Percentiles rank a stretch among this genome's conserved stretches.
phyloP scores from a whole-genome alignment of 139 green algal genomes.

The Picochlorum sp. region DNA sequence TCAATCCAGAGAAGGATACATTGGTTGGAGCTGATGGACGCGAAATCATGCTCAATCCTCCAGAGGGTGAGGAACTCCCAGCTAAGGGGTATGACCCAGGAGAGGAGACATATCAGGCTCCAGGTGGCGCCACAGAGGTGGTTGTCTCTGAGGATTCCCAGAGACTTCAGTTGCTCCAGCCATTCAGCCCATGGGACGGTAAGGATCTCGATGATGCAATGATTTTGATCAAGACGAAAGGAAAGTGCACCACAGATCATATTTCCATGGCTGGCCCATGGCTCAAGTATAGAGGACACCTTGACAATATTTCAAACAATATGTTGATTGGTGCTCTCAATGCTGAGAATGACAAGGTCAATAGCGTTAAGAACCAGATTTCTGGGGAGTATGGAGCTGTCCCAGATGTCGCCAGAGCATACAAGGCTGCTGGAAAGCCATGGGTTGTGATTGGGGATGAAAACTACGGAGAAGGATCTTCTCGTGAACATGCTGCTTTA shows the following conservation, averaged over 20 bases:
- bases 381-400: conserved; percentile 56
- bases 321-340: conserved; percentile 94
- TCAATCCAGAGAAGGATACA: conserved; percentile 90
- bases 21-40: conserved; percentile 63
- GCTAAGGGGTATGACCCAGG: conserved; percentile 69
- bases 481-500: conserved; percentile 86
- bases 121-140: conserved; percentile 29
- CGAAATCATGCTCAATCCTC: conserved; percentile 74
- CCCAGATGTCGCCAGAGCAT: conserved; percentile 57
- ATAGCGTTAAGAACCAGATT: conserved; percentile 60
- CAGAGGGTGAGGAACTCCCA: conserved; percentile 82
- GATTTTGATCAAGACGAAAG: conserved; percentile 68
- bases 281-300: conserved; percentile 94
- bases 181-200: conserved; percentile 74
- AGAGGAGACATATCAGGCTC: conserved; percentile 61
- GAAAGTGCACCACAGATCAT: conserved; percentile 98
- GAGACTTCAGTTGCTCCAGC: conserved; percentile 83
- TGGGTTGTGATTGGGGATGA: conserved; percentile 59
- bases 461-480: conserved; percentile 60
- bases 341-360: conserved; percentile 73
- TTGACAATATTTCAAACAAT: conserved; percentile 98
- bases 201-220: conserved; percentile 51
- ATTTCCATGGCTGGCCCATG: conserved; percentile 95
- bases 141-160: conserved; percentile 62
- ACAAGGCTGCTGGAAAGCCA: conserved; percentile 69